Evolutionary conservation across 176 grass and related monocot genomes (phyloP).

Genomic region (Oryza longistaminata): DNA sequence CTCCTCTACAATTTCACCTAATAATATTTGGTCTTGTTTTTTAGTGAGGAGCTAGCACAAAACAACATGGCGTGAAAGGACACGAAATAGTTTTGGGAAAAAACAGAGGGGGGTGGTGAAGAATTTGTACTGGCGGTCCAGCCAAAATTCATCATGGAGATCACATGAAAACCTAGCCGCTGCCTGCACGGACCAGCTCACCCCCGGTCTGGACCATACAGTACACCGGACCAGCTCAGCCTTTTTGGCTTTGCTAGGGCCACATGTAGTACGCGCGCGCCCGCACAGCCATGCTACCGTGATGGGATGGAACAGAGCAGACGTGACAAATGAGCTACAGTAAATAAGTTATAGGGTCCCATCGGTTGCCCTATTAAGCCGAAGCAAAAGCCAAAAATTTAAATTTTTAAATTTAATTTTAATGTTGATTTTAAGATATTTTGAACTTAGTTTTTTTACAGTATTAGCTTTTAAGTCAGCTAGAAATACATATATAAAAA

Average conservation of each 20-base stretch:
- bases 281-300: background rate
- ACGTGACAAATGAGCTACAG: background rate
- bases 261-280: background rate
- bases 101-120: background rate
- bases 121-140: background rate
- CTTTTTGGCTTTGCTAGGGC: conserved; percentile 9
- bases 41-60: background rate
- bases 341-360: background rate
- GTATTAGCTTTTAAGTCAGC: too few species aligned
- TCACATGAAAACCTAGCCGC: conserved; percentile 21
- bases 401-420: too few species aligned
- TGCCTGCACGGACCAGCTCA: conserved; percentile 23
- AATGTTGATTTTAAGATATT: too few species aligned
- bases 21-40: background rate
- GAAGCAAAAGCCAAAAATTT: too few species aligned
- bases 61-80: background rate
- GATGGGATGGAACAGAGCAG: conserved; percentile 10
- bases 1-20: background rate
- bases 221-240: conserved; percentile 16
- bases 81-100: background rate
- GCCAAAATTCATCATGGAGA: conserved; percentile 25
- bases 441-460: too few species aligned
- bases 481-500: too few species aligned
- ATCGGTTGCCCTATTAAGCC: too few species aligned
- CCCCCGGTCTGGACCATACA: conserved; percentile 20